phyloP scores from a whole-genome alignment of 2,329 filamentous ascomycete species.

The Ophiostoma montium region DNA sequence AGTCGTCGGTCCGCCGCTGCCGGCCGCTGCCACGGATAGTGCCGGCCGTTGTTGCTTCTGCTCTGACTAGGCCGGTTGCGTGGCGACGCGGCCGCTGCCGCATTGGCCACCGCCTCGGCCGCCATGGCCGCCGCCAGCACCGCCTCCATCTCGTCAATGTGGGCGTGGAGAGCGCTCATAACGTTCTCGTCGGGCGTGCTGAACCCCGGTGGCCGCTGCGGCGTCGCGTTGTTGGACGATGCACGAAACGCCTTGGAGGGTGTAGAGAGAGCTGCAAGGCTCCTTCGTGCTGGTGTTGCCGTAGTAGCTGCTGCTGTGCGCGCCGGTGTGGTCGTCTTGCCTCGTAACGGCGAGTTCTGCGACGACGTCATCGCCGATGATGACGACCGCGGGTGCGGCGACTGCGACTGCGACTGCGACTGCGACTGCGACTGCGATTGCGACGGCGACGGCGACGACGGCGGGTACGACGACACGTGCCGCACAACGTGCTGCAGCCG shows the following conservation, averaged over 20 bases:
- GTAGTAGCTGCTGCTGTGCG: background rate
- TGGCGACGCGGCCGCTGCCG: background rate
- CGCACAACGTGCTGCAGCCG: constrained; percentile 26
- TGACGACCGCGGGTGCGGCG: constrained; percentile 5
- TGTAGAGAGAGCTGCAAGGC: background rate
- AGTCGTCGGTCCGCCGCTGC: background rate
- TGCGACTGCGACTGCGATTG: constrained; percentile 1
- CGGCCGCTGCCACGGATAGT: constrained; percentile 3
- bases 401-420: no score
- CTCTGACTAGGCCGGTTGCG: background rate
- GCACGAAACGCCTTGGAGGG: background rate
- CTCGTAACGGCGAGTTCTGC: background rate
- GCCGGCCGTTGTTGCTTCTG: constrained; percentile 11
- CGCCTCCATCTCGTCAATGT: constrained; percentile 30
- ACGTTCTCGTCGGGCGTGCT: constrained; percentile 3
- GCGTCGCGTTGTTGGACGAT: background rate
- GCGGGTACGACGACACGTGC: constrained; percentile 19
- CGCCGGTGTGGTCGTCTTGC: background rate
- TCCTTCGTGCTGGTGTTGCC: background rate
- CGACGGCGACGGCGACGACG: constrained; percentile 8
- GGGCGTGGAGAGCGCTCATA: constrained; percentile 24
- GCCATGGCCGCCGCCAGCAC: constrained; percentile 13
- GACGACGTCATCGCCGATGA: background rate
- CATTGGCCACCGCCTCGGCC: constrained; percentile 6
- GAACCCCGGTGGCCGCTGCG: background rate